Base-by-base conservation (phyloP, 192 early-diverging fungal genomes). In the Chytriomyces hyalinus region DNA sequence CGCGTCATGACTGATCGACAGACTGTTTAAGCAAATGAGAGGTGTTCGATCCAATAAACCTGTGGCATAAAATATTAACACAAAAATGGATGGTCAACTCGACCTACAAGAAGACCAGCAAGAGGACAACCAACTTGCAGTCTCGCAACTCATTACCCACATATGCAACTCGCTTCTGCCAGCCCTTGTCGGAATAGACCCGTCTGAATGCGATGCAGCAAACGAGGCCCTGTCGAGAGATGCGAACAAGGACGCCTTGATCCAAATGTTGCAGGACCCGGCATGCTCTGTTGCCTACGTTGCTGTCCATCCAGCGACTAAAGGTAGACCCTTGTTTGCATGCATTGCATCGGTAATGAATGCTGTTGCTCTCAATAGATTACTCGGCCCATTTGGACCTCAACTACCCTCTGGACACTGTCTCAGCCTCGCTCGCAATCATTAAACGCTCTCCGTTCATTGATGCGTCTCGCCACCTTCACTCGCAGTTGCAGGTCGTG, bases 1-100 rank as follows among this genome's bases (percentile, higher is more conserved):
- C 91, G 97, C 50, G 94, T 95, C n/a, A 89, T 97, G 84, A 92
- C 94, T 5, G 95, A 97, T 82, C 87, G 93, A 10, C 64, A 53
- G 28, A 75, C 73, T 22, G 73, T 75, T 49, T 75, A 49, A 73
- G 10, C 8, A 43, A 44, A 20, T 20, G 17, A 17, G 60, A 1
- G 36, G 47, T 36, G 24, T 57, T 26, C 10, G 22, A 20, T 8
- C 24, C 26, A 9, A 44, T 70, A 13, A 57, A 22, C 20, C 57
- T 70, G 50, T 47, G 8, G 57, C 17, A 22, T 60, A 36, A 36
- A 36, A 36, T 2, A 36, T 36, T 36, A 36, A 4, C 36, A 36
- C 36, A 36, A 36, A 36, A 36, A 36, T 36, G 36, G 36, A 36
- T 36, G 36, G 36, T 36, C 36, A 36, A 36, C 36, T 36, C 36